Percentiles rank a stretch among this genome's conserved stretches.
Evolutionary conservation across 169 alveolate genomes (phyloP).

Genomic region (Toxoplasma gondii): DNA sequence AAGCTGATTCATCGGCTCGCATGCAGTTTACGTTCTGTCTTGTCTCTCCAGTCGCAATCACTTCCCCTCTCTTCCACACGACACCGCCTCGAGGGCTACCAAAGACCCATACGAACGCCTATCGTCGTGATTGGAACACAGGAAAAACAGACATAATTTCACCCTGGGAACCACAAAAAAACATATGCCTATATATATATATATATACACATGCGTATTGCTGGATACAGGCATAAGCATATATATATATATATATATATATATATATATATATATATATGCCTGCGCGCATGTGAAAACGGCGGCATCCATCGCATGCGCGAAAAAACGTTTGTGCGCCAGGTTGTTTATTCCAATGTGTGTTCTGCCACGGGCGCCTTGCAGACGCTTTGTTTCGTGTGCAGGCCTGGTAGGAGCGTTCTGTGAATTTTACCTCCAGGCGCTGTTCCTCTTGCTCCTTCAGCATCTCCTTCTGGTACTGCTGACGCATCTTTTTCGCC

Average conservation of each 20-base stretch:
- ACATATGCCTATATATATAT: background rate
- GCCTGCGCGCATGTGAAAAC: background rate
- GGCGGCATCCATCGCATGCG: too few relatives aligned
- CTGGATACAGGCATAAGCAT: background rate
- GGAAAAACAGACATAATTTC: too few relatives aligned
- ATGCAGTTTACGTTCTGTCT: background rate
- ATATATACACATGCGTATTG: background rate
- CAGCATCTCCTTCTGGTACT: background rate
- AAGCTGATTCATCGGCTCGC: too few relatives aligned
- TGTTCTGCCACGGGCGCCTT: too few relatives aligned
- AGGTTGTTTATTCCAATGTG: background rate
- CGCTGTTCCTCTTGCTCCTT: slow-evolving; percentile 25
- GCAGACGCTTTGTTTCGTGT: too few relatives aligned
- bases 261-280: background rate
- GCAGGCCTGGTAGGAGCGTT: too few relatives aligned
- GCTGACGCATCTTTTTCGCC: slow-evolving; percentile 13
- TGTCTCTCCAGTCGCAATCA: too few relatives aligned
- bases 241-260: background rate
- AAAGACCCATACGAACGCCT: too few relatives aligned
- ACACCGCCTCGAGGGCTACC: too few relatives aligned
- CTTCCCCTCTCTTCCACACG: too few relatives aligned
- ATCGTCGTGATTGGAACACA: too few relatives aligned
- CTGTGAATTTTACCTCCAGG: background rate
- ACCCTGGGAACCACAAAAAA: background rate
- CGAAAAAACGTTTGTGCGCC: background rate